phyloP scores from a whole-genome alignment of 306 rosid species.

The Cucumis hystrix region DNA sequence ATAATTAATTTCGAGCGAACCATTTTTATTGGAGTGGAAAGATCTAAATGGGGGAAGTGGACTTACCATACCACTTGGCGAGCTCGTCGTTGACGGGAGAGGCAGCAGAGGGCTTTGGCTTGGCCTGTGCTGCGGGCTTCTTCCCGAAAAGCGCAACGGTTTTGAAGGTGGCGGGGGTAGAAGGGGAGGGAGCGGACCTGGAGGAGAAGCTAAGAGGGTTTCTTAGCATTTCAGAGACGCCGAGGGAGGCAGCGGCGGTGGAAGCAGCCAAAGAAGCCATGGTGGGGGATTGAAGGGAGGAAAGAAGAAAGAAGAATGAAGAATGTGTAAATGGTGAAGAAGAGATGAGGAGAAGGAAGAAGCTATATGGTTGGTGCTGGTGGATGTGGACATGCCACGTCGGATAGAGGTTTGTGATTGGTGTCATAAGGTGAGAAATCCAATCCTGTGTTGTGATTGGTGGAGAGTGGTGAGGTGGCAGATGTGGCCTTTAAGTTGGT shows the following conservation, averaged over 20 bases:
- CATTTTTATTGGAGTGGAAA: not conserved
- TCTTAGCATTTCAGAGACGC: conserved; percentile 89
- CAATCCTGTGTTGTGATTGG: conserved; percentile 54
- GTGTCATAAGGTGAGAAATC: conserved; percentile 42
- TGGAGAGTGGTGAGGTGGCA: conserved; percentile 20
- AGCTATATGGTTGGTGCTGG: conserved; percentile 50
- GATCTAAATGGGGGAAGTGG: not conserved
- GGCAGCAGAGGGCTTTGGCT: conserved; percentile 38
- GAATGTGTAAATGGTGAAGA: not conserved
- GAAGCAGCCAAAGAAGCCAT: conserved; percentile 79
- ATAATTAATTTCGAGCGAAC: not conserved
- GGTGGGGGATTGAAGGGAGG: not conserved
- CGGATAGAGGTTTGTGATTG: conserved; percentile 26
- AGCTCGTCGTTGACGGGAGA: conserved; percentile 61
- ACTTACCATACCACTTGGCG: conserved; percentile 99
- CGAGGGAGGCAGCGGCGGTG: conserved; percentile 57
- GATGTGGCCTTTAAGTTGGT: conserved; percentile 28
- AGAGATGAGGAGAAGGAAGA: conserved; percentile 6
- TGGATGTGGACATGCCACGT: conserved; percentile 77
- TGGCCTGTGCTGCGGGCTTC: conserved; percentile 52
- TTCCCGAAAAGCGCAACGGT: conserved; percentile 73
- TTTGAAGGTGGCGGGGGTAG: conserved; percentile 48
- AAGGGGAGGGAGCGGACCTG: conserved; percentile 46
- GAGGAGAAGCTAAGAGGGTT: conserved; percentile 49
- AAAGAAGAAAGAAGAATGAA: not conserved